Evolutionary conservation across 768 basidiomycete species (phyloP).

Genomic region (Termitomyces sp.): DNA sequence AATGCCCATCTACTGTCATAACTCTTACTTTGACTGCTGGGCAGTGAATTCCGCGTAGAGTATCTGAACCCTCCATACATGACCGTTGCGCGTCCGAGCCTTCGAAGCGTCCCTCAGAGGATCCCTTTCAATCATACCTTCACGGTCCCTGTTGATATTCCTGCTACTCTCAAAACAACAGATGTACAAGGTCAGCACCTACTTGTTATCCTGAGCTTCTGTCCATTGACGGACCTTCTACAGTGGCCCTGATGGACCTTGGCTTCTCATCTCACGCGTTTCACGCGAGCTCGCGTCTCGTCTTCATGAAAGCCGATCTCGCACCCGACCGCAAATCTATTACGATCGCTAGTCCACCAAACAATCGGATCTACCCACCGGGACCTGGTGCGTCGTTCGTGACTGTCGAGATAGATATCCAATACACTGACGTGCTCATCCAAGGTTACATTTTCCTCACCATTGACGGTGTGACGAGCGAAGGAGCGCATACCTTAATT

Average conservation of each 20-base stretch:
- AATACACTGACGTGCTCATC: neutral
- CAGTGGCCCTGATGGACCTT: conserved; percentile 35
- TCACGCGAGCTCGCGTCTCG: conserved; percentile 33
- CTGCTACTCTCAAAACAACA: conserved; percentile 19
- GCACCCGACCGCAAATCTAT: conserved; percentile 26
- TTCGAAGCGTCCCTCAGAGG: conserved; percentile 29
- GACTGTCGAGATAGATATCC: neutral
- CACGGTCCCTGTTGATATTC: conserved; percentile 27
- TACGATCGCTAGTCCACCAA: conserved; percentile 28
- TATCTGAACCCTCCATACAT: conserved; percentile 39
- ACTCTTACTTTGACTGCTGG: conserved; percentile 14
- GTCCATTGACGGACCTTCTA: neutral
- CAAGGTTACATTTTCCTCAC: conserved; percentile 24
- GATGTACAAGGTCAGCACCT: conserved; percentile 22
- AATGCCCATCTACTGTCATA: conserved; percentile 13
- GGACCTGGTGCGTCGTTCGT: conserved; percentile 28
- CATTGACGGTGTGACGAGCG: conserved; percentile 29
- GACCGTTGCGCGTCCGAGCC: conserved; percentile 26
- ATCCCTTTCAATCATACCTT: conserved; percentile 33
- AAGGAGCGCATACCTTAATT: conserved; percentile 30
- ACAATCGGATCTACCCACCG: conserved; percentile 33
- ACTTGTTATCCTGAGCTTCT: neutral
- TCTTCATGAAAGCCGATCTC: conserved; percentile 29
- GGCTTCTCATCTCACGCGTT: conserved; percentile 38
- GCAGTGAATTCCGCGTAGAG: conserved; percentile 35